A percentile compares a stretch with the other conserved stretches of the same genome.
These are phyloP conservation scores for Ceratocystis albifundus DNA, from an alignment of 2,329 filamentous ascomycete species.

Conservation along the genomic window DNA sequence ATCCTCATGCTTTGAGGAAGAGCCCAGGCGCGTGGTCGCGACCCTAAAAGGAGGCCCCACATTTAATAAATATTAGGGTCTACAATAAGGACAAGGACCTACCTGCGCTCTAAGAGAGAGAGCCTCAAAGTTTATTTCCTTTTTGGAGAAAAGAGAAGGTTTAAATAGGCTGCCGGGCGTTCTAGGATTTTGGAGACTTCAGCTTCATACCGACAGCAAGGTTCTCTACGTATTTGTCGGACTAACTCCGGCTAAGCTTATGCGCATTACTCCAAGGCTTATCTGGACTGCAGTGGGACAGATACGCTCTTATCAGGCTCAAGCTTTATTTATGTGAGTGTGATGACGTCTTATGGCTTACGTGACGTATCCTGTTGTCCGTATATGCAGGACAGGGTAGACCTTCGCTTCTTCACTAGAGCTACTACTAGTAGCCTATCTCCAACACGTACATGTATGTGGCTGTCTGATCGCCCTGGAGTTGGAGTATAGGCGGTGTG, in stretches of 20 bases:
- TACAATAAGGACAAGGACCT: neutral
- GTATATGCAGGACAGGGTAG: too few species aligned
- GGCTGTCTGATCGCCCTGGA: neutral
- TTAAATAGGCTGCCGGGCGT: neutral
- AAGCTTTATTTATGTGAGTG: too few species aligned
- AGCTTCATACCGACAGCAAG: neutral
- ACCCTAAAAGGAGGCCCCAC: neutral
- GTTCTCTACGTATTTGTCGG: neutral
- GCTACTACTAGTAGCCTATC: neutral
- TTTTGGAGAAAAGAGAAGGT: neutral
- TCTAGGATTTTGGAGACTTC: neutral
- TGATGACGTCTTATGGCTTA: too few species aligned
- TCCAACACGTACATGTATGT: neutral
- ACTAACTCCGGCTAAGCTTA: neutral
- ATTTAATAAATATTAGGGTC: slow-evolving; percentile 1
- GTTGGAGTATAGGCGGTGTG: slow-evolving; percentile 2
- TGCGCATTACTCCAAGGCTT: neutral
- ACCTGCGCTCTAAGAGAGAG: neutral
- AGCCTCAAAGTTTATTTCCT: neutral
- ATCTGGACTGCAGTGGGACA: neutral
- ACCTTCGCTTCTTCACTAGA: neutral
- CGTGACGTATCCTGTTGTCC: too few species aligned
- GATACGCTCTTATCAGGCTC: too few species aligned
- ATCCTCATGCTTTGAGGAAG: neutral
- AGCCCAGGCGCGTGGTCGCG: slow-evolving; percentile 1